A percentile compares a stretch with the other conserved stretches of the same genome.
These are phyloP conservation scores for Elsinoe perseae DNA, from an alignment of 2,329 filamentous ascomycete species.

Conservation along the genomic window DNA sequence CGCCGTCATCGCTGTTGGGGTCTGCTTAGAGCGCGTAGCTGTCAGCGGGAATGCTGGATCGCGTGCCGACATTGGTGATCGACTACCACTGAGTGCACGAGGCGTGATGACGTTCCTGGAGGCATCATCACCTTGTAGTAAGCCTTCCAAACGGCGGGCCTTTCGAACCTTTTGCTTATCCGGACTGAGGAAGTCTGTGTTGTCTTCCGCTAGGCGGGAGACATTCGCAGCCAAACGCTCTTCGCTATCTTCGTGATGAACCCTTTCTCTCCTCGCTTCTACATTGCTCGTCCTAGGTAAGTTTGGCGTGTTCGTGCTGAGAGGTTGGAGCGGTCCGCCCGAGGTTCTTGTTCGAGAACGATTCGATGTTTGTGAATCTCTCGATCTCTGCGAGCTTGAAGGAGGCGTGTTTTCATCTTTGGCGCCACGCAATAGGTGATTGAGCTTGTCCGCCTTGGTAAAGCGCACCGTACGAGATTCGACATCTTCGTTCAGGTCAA, in stretches of 20 bases:
- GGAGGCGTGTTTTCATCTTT: slow-evolving; percentile 13
- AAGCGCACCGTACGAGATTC: neutral
- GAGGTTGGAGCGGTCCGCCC: slow-evolving; percentile 18
- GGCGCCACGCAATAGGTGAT: neutral
- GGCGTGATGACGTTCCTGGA: neutral
- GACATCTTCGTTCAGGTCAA: slow-evolving; percentile 18
- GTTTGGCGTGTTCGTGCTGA: slow-evolving; percentile 22
- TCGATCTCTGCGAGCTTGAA: neutral
- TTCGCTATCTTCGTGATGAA: slow-evolving; percentile 7
- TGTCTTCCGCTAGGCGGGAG: slow-evolving; percentile 1
- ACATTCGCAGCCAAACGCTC: neutral
- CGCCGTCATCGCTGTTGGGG: neutral
- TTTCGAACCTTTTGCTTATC: neutral
- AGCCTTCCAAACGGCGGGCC: neutral
- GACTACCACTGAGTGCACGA: neutral
- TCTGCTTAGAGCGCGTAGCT: neutral
- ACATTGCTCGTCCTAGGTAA: slow-evolving; percentile 17
- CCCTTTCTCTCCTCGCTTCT: neutral
- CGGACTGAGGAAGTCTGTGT: slow-evolving; percentile 1
- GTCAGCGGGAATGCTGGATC: neutral
- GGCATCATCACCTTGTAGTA: slow-evolving; percentile 2
- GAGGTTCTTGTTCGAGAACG: neutral
- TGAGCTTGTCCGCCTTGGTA: neutral
- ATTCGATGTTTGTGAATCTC: slow-evolving; percentile 6
- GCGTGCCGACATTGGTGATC: neutral